These are phyloP conservation scores for Candida dubliniensis DNA, from an alignment of 1,139 yeast species.

Conservation along the genomic window DNA sequence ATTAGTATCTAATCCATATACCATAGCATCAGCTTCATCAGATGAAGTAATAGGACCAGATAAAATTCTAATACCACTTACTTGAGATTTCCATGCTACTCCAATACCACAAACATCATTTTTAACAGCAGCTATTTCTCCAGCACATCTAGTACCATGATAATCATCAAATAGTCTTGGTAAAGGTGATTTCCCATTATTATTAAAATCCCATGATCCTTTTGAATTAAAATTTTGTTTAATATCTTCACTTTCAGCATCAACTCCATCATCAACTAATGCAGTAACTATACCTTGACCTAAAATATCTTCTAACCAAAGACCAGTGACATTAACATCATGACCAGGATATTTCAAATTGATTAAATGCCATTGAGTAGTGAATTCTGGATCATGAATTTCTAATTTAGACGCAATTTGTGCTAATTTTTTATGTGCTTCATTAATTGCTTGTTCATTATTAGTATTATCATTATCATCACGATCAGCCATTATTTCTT, in stretches of 20 bases:
- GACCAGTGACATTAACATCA: constrained; percentile 83
- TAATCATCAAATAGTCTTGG: constrained; percentile 83
- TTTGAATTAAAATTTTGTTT: constrained; percentile 65
- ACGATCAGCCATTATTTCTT: constrained; percentile 3
- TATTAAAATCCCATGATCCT: constrained; percentile 92
- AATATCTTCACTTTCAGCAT: constrained; percentile 73
- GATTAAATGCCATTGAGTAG: constrained; percentile 85
- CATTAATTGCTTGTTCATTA: constrained; percentile 4
- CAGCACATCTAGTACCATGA: constrained; percentile 98
- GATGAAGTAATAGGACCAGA: constrained; percentile 78
- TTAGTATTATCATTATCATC: not conserved
- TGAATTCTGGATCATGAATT: constrained; percentile 79
- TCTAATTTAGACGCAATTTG: constrained; percentile 53
- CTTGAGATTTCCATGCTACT: constrained; percentile 83
- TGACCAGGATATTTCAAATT: constrained; percentile 73
- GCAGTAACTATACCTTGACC: constrained; percentile 86
- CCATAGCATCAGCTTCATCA: constrained; percentile 88
- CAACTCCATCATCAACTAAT: constrained; percentile 92
- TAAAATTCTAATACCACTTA: constrained; percentile 86
- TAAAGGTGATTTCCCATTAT: constrained; percentile 68
- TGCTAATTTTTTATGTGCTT: constrained; percentile 12
- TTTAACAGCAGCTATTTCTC: constrained; percentile 90
- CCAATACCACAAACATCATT: constrained; percentile 94
- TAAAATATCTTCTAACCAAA: constrained; percentile 80
- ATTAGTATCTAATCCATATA: constrained; percentile 75